Percentiles rank a stretch among this genome's conserved stretches.
phyloP scores from a whole-genome alignment of 768 basidiomycete genomes.

The Podaxis sp. region DNA sequence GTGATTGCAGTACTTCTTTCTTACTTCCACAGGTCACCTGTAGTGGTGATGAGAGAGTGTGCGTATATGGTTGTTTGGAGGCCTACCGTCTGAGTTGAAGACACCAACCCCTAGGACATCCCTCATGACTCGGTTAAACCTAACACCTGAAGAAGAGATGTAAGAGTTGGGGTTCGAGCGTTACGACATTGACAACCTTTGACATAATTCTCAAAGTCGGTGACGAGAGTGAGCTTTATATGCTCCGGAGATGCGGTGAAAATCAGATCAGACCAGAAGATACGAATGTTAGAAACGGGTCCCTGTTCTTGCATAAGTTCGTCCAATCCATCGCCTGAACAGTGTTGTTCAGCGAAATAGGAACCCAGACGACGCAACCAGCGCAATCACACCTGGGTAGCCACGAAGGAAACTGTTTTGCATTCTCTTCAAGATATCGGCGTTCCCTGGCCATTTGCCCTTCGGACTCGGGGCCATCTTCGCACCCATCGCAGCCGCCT shows the following conservation, averaged over 20 bases:
- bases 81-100: conserved; percentile 64
- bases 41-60: neutral
- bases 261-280: conserved; percentile 44
- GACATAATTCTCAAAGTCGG: conserved; percentile 56
- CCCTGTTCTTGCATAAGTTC: conserved; percentile 35
- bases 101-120: conserved; percentile 61
- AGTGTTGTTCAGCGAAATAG: neutral
- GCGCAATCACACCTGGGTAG: conserved; percentile 42
- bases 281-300: conserved; percentile 41
- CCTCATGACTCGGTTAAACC: conserved; percentile 41
- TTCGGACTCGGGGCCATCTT: conserved; percentile 35
- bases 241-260: conserved; percentile 53
- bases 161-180: neutral
- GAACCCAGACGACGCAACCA: neutral
- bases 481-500: conserved; percentile 45
- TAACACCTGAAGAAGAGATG: conserved; percentile 30
- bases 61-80: neutral
- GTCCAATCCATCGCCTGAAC: conserved; percentile 40
- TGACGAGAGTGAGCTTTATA: conserved; percentile 55
- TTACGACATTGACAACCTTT: conserved; percentile 39
- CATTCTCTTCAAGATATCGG: conserved; percentile 39
- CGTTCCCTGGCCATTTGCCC: conserved; percentile 43
- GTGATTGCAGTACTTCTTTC: neutral
- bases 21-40: conserved; percentile 39
- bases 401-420: conserved; percentile 38